Evolutionary conservation across 345 rosid species (phyloP), one percentile per base, ranked within the genome.

Genomic region (Heritiera littoralis): DNA sequence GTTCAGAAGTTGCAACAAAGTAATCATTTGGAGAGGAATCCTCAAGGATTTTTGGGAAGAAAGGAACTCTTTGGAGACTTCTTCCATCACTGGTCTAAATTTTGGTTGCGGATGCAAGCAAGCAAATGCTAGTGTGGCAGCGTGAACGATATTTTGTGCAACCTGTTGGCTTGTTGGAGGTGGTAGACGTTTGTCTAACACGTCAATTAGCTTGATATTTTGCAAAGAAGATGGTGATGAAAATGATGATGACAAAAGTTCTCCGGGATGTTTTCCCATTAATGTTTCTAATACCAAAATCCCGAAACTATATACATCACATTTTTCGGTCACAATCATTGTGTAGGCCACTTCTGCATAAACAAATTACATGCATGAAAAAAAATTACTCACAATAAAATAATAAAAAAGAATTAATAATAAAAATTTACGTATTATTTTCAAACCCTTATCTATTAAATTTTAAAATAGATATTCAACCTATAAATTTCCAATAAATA

Each of bases 201-300:
- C 23, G 7, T 72, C 76, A 0, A 6, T 8, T 1, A 72, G 61
- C 46, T 28, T 14, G 46, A 72, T 35, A 55, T 55, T 54, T 55
- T 9, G 23, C 76, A 73, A 13, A 28, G 28, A 11, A 30, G 76
- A 72, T 15, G 61, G 61, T 11, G 76, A 68, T 68, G 72, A 68
- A 49, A 43, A 11, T 1, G 18, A 61, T 43, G 45, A 43, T 6
- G 45, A 43, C 3, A 56, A 9, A 1, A 77, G 59, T 11, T 81
- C 80, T 52, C 43, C 64, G 1, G 69, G 84, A 65, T 77, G 74
- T 9, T 17, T 81, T 43, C 84, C 84, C 75, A 76, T 63, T 1
- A 76, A 28, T 8, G 14, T 76, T 76, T 76, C 78, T n/a, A 63
- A 7, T 15, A 3, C 70, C 78, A 63, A 2, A 8, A 76, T 70